A percentile compares a stretch with the other conserved stretches of the same genome.
These are phyloP conservation scores for Hapsidospora chrysogenum DNA, from an alignment of 495 filamentous ascomycete species.

Conservation along the genomic window DNA sequence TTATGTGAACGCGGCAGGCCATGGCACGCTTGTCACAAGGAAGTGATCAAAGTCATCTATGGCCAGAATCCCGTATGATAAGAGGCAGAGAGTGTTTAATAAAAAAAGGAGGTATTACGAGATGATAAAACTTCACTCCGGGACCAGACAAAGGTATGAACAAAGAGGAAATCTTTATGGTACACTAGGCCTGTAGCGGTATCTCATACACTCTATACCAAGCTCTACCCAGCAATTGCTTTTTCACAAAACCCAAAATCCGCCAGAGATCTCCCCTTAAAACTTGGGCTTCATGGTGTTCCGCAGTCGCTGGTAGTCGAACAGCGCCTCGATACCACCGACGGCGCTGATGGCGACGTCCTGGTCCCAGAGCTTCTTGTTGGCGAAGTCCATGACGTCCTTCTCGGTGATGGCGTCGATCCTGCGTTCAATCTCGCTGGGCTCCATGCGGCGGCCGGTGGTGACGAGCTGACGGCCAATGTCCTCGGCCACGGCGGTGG, in stretches of 20 bases:
- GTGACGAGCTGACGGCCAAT: slow-evolving; percentile 97
- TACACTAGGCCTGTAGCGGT: slow-evolving; percentile 3
- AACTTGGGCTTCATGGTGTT: slow-evolving; percentile 51
- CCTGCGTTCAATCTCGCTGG: slow-evolving; percentile 85
- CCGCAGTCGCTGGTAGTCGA: slow-evolving; percentile 82
- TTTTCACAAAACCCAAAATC: too few relatives aligned
- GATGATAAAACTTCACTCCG: too few relatives aligned
- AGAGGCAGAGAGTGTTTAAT: too few relatives aligned
- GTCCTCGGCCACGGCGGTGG: slow-evolving; percentile 92
- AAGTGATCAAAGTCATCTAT: too few relatives aligned
- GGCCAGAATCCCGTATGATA: too few relatives aligned
- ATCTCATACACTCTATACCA: slow-evolving; percentile 6
- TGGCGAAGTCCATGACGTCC: slow-evolving; percentile 91
- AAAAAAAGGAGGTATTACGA: too few relatives aligned
- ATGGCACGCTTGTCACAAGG: too few relatives aligned
- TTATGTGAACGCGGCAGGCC: too few relatives aligned
- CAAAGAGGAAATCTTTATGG: slow-evolving; percentile 2
- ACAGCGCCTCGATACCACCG: slow-evolving; percentile 74
- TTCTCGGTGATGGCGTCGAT: slow-evolving; percentile 83
- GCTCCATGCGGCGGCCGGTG: slow-evolving; percentile 76
- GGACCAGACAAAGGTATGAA: neutral
- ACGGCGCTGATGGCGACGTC: slow-evolving; percentile 88
- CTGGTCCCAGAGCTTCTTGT: slow-evolving; percentile 87
- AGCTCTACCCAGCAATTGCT: slow-evolving; percentile 1
- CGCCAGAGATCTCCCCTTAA: neutral